Evolutionary conservation across 306 rosid species (phyloP), one percentile per base, ranked within the genome.

Genomic region (Castanea crenata): DNA sequence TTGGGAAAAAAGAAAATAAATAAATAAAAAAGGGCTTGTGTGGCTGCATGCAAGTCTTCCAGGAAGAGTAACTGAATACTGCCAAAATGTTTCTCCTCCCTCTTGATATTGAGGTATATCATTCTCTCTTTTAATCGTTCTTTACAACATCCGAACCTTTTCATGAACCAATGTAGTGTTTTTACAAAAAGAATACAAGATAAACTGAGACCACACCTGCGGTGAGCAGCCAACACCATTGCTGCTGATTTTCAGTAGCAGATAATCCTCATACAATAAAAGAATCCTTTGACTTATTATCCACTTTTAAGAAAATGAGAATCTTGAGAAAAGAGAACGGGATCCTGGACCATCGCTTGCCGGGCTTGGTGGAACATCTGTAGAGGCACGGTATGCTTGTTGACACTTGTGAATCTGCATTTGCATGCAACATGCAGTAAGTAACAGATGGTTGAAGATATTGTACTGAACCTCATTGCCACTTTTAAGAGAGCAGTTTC

Each of bases 341-440:
- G 98, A 78, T 81, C 91, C 94, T 11, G 96, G 71, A 67, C 92
- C 67, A 14, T 96, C 99, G 25, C 71, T 84, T 10, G 88, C 86
- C 14, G 97, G 91, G 84, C 77, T 90, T 9, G 90, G 92, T 29
- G 93, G 87, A 86, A 83, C 94, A 15, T 90, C 97, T 41, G 83
- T 57, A n/a, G 97, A 79, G 46, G 79, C 59, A 5, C 85, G 97
- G 64, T 93, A 96, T 34, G 98, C 93, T 76, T 88, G 99, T 84
- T 93, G 99, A 83, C 99, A 93, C 87, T 91, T 91, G 76, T 88
- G 93, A 65, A 91, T 85, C 99, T 93, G 96, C 87, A 85, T 44
- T 80, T 23, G 55, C 81, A 79, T 73, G 65, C 78, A 54, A 82
- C 84, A 64, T 55, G 76, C 84, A 75, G 69, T 34, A 27, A 59